These are phyloP conservation scores for Umbelopsis isabellina DNA, from an alignment of 192 early-diverging fungal genomes.

Conservation along the genomic window DNA sequence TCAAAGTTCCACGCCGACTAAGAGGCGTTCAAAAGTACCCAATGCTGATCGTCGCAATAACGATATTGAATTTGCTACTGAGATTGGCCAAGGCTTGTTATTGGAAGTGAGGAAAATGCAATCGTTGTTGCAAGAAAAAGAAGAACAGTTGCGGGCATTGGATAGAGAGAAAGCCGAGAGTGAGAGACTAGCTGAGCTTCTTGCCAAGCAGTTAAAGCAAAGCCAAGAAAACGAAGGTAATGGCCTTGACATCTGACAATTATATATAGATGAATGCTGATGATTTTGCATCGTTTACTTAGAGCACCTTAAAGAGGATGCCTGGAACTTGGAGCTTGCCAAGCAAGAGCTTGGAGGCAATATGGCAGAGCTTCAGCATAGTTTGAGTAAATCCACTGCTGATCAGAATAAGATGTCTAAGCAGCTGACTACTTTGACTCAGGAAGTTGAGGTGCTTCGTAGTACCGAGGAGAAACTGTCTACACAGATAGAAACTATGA, in stretches of 20 bases:
- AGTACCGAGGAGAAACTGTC: conserved; percentile 56
- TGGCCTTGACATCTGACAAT: neutral
- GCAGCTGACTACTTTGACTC: conserved; percentile 51
- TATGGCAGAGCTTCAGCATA: conserved; percentile 47
- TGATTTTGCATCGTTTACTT: conserved; percentile 13
- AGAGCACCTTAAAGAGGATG: conserved; percentile 58
- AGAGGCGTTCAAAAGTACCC: conserved; percentile 41
- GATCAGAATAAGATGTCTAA: conserved; percentile 63
- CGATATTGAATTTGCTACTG: conserved; percentile 53
- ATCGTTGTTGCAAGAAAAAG: conserved; percentile 45
- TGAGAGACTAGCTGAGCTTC: conserved; percentile 52
- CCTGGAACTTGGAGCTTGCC: conserved; percentile 57
- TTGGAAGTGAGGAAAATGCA: conserved; percentile 49
- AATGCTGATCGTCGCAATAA: conserved; percentile 38
- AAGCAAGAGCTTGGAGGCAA: conserved; percentile 52
- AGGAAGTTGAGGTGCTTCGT: conserved; percentile 63
- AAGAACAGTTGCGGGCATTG: conserved; percentile 40
- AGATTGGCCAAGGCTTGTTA: conserved; percentile 50
- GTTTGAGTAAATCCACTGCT: conserved; percentile 45
- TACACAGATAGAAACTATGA: conserved; percentile 47
- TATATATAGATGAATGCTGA: neutral
- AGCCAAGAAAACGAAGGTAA: conserved; percentile 63
- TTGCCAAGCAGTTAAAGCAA: conserved; percentile 52
- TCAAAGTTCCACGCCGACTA: conserved; percentile 35
- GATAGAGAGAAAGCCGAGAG: conserved; percentile 56